Evolutionary conservation across 352 stramenopile genomes (phyloP), one percentile per base, ranked within the genome.

Genomic region (Phytophthora sansomeana): DNA sequence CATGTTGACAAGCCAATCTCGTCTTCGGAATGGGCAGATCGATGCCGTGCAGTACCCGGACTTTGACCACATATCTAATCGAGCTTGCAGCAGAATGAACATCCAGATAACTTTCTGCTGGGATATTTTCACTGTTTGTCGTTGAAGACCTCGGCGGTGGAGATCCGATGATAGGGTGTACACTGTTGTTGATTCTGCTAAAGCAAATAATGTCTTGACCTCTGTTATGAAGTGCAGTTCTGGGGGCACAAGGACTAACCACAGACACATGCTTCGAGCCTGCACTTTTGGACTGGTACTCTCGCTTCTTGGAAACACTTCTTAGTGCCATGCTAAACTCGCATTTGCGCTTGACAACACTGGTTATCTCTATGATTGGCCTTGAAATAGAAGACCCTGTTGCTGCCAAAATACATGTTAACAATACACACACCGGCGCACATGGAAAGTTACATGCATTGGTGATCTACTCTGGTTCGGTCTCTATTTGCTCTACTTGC

Each of bases 11-110:
- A 36, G 35, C 26, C 3, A 47, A 9, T 38, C 59, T 56, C 28
- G 21, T 48, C 19, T 19, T 39, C n/a, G 53, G 62, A 54, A 65
- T 55, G n/a, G 49, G 26, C 28, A 70, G 13, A 35, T 70, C 62
- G 41, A 70, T 70, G 30, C 54, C 62, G 30, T 70, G 62, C 47
- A 70, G 47, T 51, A 58, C 39, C 10, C 54, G 53, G 42, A 70
- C 62, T 36, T 70, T 70, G 30, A 70, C 55, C 16, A 65, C 32
- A 17, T 65, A 64, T n/a, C 38, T 59, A 19, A 49, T 30, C 5
- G 46, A 41, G 43, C 6, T 53, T 33, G 26, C 10, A 21, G 14
- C 13, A 30, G 30, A 17, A 17, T 5, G 11, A 38, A 8, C 9
- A 39, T 11, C 38, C 32, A 9, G 21, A 17, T 28, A n/a, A 9